Conservation (phyloP, 2,329 filamentous ascomycete species). For the Lachnellula occidentalis region DNA sequence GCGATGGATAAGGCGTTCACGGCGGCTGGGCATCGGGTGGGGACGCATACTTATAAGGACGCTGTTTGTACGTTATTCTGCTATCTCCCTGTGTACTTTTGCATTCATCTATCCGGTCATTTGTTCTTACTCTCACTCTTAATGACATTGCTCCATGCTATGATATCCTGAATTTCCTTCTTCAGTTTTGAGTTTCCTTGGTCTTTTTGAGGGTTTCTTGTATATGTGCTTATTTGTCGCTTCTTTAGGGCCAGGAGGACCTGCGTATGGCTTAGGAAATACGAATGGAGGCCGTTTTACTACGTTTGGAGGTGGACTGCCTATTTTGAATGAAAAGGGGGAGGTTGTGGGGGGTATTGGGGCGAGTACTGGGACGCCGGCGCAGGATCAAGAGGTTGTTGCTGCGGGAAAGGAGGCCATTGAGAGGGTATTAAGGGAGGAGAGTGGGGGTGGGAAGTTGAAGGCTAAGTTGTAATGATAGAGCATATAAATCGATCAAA, state of each 20-base stretch:
- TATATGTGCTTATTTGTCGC: not conserved
- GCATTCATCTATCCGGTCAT: too few species aligned
- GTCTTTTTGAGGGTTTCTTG: not conserved
- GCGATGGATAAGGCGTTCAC: conserved; percentile 46
- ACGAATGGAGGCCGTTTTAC: conserved; percentile 48
- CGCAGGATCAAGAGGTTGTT: conserved; percentile 49
- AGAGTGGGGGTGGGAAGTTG: conserved; percentile 33
- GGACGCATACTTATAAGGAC: conserved; percentile 48
- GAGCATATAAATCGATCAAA: too few species aligned
- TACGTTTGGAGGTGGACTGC: conserved; percentile 48
- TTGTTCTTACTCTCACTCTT: too few species aligned
- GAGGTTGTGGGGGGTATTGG: conserved; percentile 48
- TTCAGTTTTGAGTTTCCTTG: not conserved
- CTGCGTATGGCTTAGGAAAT: conserved; percentile 36
- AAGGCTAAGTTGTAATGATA: conserved; percentile 36
- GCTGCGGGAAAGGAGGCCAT: conserved; percentile 46
- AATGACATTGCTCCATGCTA: too few species aligned
- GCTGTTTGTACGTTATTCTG: conserved; percentile 24
- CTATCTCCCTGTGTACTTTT: too few species aligned
- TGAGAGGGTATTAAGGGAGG: conserved; percentile 19
- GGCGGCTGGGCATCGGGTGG: conserved; percentile 47
- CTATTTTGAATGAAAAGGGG: conserved; percentile 41
- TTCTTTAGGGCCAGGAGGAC: not conserved
- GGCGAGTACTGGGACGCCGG: conserved; percentile 48
- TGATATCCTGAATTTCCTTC: not conserved